Conservation (phyloP, 352 stramenopile genomes). For the Globisporangium spiculum region DNA sequence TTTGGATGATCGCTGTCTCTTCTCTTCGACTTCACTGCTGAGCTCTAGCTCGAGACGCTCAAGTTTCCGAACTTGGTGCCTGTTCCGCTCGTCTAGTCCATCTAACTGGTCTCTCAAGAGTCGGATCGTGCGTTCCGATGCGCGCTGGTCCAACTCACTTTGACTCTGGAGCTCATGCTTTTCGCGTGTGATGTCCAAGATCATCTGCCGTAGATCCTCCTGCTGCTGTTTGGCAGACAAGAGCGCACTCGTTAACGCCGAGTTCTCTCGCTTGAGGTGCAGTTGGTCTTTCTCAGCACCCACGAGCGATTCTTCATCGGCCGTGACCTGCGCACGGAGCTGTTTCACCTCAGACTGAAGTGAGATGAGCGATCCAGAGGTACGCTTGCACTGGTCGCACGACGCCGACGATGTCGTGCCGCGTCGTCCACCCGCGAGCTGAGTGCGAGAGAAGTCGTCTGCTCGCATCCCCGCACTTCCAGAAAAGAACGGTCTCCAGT, state of each 20-base stretch:
- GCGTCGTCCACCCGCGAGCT: constrained; percentile 18
- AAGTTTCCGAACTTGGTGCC: constrained; percentile 10
- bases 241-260: constrained; percentile 39
- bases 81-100: constrained; percentile 24
- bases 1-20: neutral
- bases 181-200: constrained; percentile 45
- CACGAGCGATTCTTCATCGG: constrained; percentile 46
- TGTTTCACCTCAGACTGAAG: constrained; percentile 54
- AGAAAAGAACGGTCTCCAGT: constrained; percentile 23
- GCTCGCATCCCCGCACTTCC: constrained; percentile 14
- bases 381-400: constrained; percentile 45
- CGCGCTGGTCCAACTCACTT: constrained; percentile 35
- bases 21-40: neutral
- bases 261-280: constrained; percentile 45
- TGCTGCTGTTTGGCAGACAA: constrained; percentile 49
- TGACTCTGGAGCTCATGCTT: constrained; percentile 50
- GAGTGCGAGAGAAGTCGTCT: constrained; percentile 38
- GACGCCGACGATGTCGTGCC: neutral
- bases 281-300: constrained; percentile 38
- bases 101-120: constrained; percentile 36
- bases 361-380: constrained; percentile 27
- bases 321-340: constrained; percentile 31
- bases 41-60: constrained; percentile 19
- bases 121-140: constrained; percentile 24
- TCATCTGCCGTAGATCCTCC: constrained; percentile 45